phyloP scores from a whole-genome alignment of 345 rosid species.

The Eucalyptus leucophloia region DNA sequence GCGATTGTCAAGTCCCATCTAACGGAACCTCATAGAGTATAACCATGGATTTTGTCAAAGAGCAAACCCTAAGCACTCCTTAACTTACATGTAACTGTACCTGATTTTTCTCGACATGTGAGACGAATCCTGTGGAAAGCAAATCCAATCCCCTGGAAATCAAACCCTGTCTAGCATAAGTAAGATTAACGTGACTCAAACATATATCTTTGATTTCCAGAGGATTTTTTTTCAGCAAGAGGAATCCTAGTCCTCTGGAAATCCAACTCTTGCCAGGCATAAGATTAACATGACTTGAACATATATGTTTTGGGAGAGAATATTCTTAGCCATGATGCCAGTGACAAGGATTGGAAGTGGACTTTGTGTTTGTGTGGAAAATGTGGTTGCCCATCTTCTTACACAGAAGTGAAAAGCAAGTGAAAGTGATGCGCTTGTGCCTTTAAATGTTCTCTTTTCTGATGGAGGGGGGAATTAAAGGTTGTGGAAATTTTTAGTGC shows the following conservation, averaged over 20 bases:
- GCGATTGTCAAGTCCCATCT: not conserved
- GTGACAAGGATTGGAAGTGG: not conserved
- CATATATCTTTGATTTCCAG: not conserved
- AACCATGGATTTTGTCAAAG: not conserved
- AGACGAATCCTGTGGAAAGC: not conserved
- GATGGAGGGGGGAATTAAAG: not conserved
- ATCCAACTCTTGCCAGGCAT: not conserved
- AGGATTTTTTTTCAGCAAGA: not conserved
- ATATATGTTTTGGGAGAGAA: not conserved
- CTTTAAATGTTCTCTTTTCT: not conserved
- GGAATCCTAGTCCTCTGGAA: not conserved
- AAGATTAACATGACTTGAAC: not conserved
- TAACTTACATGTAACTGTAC: not conserved
- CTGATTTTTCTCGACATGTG: not conserved
- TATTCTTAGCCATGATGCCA: not conserved
- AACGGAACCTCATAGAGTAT: not conserved
- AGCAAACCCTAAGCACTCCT: not conserved
- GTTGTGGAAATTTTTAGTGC: not conserved
- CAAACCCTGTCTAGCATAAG: not conserved
- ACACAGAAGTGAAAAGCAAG: not conserved
- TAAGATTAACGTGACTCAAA: not conserved
- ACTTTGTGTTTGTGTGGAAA: not conserved
- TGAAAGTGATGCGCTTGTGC: not conserved
- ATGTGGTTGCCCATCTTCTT: not conserved
- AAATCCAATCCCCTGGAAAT: not conserved